Evolutionary conservation across 352 stramenopile species (phyloP).

Genomic region (Thalassiosira livingstoniorum): DNA sequence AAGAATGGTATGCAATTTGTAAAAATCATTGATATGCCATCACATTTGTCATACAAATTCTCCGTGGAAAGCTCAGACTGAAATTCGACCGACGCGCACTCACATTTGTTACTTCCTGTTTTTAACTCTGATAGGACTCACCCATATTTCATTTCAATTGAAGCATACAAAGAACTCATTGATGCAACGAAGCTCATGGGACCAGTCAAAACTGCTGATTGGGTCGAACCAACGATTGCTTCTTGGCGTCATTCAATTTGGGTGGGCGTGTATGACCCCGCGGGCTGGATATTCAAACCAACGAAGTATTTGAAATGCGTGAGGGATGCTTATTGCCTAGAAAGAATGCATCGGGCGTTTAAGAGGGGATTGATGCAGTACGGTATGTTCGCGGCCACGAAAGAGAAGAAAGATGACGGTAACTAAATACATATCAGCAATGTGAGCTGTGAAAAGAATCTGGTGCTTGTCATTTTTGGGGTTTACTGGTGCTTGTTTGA

Average conservation of each 20-base stretch:
- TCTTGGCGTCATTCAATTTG: conserved; percentile 89
- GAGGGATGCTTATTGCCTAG: conserved; percentile 88
- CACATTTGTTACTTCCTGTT: neutral
- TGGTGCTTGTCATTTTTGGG: too few relatives aligned
- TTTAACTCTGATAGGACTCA: conserved; percentile 75
- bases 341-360: conserved; percentile 90
- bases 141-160: conserved; percentile 91
- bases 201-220: conserved; percentile 85
- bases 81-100: neutral
- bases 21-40: too few relatives aligned
- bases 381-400: conserved; percentile 88
- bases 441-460: too few relatives aligned
- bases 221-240: conserved; percentile 86
- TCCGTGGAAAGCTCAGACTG: neutral
- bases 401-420: conserved; percentile 55
- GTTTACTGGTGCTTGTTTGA: too few relatives aligned
- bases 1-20: conserved; percentile 86
- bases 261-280: conserved; percentile 87
- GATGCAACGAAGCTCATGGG: conserved; percentile 85
- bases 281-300: conserved; percentile 85
- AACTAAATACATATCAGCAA: too few relatives aligned
- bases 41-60: neutral
- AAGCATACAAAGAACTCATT: conserved; percentile 87
- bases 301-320: conserved; percentile 86
- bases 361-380: conserved; percentile 89